Conservation (phyloP, 805 yeast genomes). For the Cyberlindnera sargentensis region DNA sequence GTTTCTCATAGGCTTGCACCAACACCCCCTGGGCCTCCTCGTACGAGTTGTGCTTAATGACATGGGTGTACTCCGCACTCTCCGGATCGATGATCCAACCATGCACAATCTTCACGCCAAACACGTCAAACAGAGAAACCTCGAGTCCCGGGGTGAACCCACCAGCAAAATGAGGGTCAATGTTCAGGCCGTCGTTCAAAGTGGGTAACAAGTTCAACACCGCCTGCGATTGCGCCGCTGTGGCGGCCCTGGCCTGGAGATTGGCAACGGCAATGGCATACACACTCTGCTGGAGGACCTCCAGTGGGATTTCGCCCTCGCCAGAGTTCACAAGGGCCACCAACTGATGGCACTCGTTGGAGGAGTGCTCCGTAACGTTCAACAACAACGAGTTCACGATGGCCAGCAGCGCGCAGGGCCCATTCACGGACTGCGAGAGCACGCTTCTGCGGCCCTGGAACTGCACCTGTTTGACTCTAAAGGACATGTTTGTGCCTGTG, state of each 20-base stretch:
- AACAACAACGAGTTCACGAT: slow-evolving; percentile 63
- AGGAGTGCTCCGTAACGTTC: slow-evolving; percentile 28
- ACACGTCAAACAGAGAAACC: slow-evolving; percentile 48
- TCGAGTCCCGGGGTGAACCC: slow-evolving; percentile 48
- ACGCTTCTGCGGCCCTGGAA: slow-evolving; percentile 32
- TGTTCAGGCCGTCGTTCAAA: slow-evolving; percentile 61
- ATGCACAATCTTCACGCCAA: slow-evolving; percentile 60
- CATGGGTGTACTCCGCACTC: slow-evolving; percentile 27
- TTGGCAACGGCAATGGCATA: slow-evolving; percentile 39
- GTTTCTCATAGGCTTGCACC: slow-evolving; percentile 36
- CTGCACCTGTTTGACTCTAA: slow-evolving; percentile 13
- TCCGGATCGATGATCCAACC: slow-evolving; percentile 71
- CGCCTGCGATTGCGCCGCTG: not conserved
- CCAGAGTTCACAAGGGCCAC: slow-evolving; percentile 25
- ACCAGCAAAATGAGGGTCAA: slow-evolving; percentile 67
- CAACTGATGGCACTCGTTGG: slow-evolving; percentile 19
- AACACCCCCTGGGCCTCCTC: slow-evolving; percentile 57
- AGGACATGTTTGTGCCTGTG: not conserved
- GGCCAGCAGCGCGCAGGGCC: slow-evolving; percentile 85
- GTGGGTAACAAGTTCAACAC: slow-evolving; percentile 42
- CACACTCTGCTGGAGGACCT: slow-evolving; percentile 39
- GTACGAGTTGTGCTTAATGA: slow-evolving; percentile 38
- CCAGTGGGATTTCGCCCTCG: slow-evolving; percentile 28
- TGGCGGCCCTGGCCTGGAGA: slow-evolving; percentile 16
- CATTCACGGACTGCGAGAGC: slow-evolving; percentile 71